These are phyloP conservation scores for Suhomyces choctaworum DNA, from an alignment of 1,139 yeast genomes.

Conservation along the genomic window DNA sequence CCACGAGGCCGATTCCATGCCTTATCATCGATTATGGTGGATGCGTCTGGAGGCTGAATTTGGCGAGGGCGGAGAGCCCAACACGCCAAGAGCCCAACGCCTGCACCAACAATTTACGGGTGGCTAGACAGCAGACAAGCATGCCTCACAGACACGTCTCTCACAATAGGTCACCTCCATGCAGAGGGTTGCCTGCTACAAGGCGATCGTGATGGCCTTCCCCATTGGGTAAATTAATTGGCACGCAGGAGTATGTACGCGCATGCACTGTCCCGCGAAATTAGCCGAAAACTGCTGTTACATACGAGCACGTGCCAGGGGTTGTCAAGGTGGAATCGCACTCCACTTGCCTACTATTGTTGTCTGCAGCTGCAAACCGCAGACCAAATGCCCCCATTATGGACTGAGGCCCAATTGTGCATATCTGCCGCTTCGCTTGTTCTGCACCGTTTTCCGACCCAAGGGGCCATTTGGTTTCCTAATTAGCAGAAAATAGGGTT, in stretches of 20 bases:
- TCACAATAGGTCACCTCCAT: no score
- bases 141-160: no score
- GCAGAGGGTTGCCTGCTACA: not conserved
- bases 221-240: not conserved
- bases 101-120: no score
- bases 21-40: no score
- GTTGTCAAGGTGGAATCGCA: not conserved
- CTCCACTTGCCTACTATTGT: not conserved
- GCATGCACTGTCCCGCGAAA: not conserved
- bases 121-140: no score
- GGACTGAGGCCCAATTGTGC: not conserved
- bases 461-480: no score
- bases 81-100: no score
- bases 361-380: not conserved
- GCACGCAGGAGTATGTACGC: not conserved
- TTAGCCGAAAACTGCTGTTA: not conserved
- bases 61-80: no score
- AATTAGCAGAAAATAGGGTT: no score
- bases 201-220: slow-evolving; percentile 1
- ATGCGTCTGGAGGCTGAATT: no score
- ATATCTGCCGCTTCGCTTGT: not conserved
- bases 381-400: not conserved
- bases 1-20: no score
- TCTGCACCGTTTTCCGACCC: no score
- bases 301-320: not conserved